Evolutionary conservation across 2,329 filamentous ascomycete genomes (phyloP), one percentile per base, ranked within the genome.

Genomic region (Daldinia eschscholtzii): DNA sequence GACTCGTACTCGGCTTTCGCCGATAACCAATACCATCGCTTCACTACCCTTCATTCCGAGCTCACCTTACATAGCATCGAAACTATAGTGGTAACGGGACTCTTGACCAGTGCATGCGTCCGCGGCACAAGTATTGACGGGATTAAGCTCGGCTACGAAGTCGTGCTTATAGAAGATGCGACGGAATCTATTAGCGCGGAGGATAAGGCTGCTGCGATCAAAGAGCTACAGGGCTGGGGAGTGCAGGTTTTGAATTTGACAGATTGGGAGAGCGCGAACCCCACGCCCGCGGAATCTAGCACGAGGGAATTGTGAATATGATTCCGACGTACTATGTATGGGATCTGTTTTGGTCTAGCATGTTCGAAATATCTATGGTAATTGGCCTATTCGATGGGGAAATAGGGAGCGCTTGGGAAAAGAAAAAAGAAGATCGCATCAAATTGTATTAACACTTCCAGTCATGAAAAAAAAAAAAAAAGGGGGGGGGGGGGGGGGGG

Each of bases 1-100:
- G 71, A 73, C 57, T 71, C 71, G 12, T 73, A 71, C 57, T 73
- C 71, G 9, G 71, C 71, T 0, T 73, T 73, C 39, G 71, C 69
- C 10, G 71, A 73, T 26, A 73, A 73, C 50, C 71, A 73, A 44
- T 71, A 73, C 35, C 71, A 73, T 50, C 66, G 67, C 4, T 73
- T 73, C 44, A 73, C 71, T 15, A 73, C 71, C 3, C 61, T 73
- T 33, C 63, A 73, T 33, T 66, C 69, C 4, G 71, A 73, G 55
- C 41, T 73, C 2, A 13, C 52, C 4, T 23, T 73, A n/a, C 71
- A 73, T 53, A 44, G 69, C 41, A 71, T 73, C 28, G 69, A 70
- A 44, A 73, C 69, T 2, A 52, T 73, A n/a, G 33, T 73, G 1
- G 58, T 73, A 18, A 70, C 71, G 15, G 71, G 71, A 1, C 53